Conservation (phyloP, 495 filamentous ascomycete species). For the Aspergillus hancockii region DNA sequence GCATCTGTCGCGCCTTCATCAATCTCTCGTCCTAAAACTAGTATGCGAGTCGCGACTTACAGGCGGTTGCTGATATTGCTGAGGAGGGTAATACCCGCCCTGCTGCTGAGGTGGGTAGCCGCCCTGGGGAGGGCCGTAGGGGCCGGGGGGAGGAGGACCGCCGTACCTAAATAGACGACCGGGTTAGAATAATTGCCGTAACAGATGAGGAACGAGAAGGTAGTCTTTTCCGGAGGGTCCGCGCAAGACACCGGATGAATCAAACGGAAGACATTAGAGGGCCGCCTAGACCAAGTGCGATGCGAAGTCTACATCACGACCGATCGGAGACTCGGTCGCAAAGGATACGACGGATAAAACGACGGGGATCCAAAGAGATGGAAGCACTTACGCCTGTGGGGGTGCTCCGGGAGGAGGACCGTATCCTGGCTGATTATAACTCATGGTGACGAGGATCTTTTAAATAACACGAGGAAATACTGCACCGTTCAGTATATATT, state of each 20-base stretch:
- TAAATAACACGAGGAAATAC: not conserved
- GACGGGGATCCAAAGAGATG: not conserved
- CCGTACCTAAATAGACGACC: not conserved
- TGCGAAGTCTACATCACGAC: not conserved
- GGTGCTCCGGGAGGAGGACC: not conserved
- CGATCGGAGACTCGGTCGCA: not conserved
- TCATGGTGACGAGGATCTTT: not conserved
- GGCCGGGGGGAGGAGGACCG: not conserved
- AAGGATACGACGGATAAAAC: no score
- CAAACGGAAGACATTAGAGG: not conserved
- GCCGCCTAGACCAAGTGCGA: not conserved
- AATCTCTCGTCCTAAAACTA: not conserved
- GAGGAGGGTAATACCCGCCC: slow-evolving; percentile 26
- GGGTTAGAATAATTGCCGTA: slow-evolving; percentile 3
- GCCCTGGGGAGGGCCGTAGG: slow-evolving; percentile 21
- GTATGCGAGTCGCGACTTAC: slow-evolving; percentile 21
- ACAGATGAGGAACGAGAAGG: not conserved
- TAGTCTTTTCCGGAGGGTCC: not conserved
- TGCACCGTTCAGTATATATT: not conserved
- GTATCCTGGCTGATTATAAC: not conserved
- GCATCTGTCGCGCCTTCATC: slow-evolving; percentile 11
- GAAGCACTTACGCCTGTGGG: not conserved
- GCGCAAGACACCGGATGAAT: not conserved
- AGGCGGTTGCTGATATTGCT: slow-evolving; percentile 21
- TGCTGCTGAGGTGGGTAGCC: slow-evolving; percentile 27